Base-by-base conservation (phyloP, 345 rosid genomes). In the Citrus cavaleriei region DNA sequence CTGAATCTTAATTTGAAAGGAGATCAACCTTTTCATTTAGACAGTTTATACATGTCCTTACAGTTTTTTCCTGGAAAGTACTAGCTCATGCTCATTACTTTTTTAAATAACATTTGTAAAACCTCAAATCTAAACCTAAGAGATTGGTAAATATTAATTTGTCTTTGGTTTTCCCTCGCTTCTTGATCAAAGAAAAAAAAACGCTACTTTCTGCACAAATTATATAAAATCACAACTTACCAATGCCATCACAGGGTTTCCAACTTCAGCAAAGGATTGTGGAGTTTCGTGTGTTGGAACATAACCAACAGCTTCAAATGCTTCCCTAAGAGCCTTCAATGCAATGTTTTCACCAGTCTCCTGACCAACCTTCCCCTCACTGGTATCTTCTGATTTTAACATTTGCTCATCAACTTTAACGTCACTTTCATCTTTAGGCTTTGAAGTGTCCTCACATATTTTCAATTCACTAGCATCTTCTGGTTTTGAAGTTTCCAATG, bases 221-320 rank as follows among this genome's bases (percentile, higher is more conserved):
- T 10, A 75, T 65, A 75, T 32, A 58, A 61, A 75, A 27, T 51
- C 49, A 34, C 60, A 73, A 86, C 98, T 85, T 88, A 94, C 99
- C 98, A 96, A 82, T 74, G 98, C 98, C 97, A 96, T 94, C 81
- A 87, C 98, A 73, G 99, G 99, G 81, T 93, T 94, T 83, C 99
- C 99, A 69, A 88, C 92, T 70, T 93, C 98, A 77, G 94, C 90
- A 91, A 96, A 96, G 84, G 98, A 93, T 67, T 87, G 81, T 13
- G 84, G 81, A 70, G 84, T 76, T 84, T 92, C 99, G 67, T 95
- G 89, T 4, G 88, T 83, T 74, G 87, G 79, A 75, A 66, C 68
- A 86, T 92, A 89, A 65, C 98, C 98, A 87, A 92, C 84, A 77
- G 90, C 91, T 85, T 93, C 95, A 84, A 96, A 93, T 78, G 99